phyloP scores from a whole-genome alignment of 495 filamentous ascomycete species.

The Peziza echinospora region DNA sequence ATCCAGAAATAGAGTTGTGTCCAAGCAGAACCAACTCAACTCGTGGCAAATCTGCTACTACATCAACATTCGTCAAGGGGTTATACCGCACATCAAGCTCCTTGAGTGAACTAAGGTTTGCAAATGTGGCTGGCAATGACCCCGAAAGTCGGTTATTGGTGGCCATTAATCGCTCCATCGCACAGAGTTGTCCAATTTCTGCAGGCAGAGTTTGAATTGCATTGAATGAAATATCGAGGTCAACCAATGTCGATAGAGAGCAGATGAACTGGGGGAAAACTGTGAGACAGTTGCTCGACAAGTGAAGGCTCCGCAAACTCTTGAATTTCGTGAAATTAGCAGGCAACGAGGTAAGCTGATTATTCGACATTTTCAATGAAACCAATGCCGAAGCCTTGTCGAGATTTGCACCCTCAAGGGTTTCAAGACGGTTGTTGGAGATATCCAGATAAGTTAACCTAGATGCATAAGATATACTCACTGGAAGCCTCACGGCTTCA shows the following conservation, averaged over 20 bases:
- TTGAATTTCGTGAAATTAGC: constrained; percentile 58
- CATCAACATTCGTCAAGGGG: constrained; percentile 60
- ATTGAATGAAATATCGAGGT: constrained; percentile 96
- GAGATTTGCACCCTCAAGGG: constrained; percentile 65
- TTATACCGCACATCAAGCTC: constrained; percentile 94
- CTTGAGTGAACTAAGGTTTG: constrained; percentile 49
- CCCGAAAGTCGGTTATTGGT: constrained; percentile 80
- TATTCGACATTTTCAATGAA: constrained; percentile 83
- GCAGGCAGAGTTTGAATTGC: constrained; percentile 51
- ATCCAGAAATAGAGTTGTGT: constrained; percentile 76
- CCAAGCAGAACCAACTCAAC: constrained; percentile 71
- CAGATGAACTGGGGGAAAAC: constrained; percentile 70
- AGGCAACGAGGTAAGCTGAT: constrained; percentile 56
- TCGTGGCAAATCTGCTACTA: constrained; percentile 57
- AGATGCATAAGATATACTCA: constrained; percentile 61
- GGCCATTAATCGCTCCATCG: constrained; percentile 74
- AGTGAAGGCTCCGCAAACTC: constrained; percentile 55
- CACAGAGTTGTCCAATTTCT: constrained; percentile 52
- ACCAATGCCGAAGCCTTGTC: constrained; percentile 49
- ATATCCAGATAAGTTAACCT: constrained; percentile 75
- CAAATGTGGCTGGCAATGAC: constrained; percentile 46
- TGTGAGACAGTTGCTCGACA: constrained; percentile 80
- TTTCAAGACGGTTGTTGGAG: constrained; percentile 78
- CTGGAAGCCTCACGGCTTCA: constrained; percentile 68
- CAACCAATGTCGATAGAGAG: constrained; percentile 58